Conservation (phyloP, 768 basidiomycete genomes). For the Suillus ampliporus region DNA sequence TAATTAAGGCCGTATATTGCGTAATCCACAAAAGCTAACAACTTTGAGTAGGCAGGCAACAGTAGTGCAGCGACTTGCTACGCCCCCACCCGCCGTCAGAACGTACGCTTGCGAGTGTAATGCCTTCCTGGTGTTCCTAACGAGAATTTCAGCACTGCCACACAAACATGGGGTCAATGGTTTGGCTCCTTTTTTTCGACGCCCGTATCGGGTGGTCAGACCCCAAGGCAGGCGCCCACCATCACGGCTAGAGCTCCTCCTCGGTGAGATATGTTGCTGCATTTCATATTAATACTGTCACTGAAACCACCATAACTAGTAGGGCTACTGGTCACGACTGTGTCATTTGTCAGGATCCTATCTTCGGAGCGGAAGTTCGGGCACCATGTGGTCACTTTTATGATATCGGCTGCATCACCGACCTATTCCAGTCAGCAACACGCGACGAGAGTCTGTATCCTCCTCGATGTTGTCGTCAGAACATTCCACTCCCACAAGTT, state of each 20-base stretch:
- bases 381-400: conserved; percentile 44
- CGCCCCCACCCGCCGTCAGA: not conserved
- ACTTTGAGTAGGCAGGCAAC: not conserved
- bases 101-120: not conserved
- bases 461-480: conserved; percentile 44
- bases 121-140: not conserved
- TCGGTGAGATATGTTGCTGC: conserved; percentile 19
- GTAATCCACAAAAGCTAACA: not conserved
- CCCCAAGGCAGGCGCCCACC: not conserved
- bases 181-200: conserved; percentile 20
- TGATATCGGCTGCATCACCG: conserved; percentile 36
- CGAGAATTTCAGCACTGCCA: not conserved
- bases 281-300: not conserved
- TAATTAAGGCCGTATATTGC: too few relatives aligned
- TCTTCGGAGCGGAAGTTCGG: conserved; percentile 29
- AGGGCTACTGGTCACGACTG: conserved; percentile 36
- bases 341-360: conserved; percentile 42
- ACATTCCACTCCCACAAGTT: conserved; percentile 34
- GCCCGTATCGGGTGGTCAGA: not conserved
- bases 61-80: not conserved
- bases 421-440: conserved; percentile 40
- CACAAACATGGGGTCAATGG: conserved; percentile 23
- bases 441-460: conserved; percentile 47
- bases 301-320: conserved; percentile 7
- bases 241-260: not conserved